Percentiles rank a stretch among this genome's conserved stretches.
Conservation (phyloP, 176 grass and related monocot genomes). For the Miscanthus lutarioriparius region DNA sequence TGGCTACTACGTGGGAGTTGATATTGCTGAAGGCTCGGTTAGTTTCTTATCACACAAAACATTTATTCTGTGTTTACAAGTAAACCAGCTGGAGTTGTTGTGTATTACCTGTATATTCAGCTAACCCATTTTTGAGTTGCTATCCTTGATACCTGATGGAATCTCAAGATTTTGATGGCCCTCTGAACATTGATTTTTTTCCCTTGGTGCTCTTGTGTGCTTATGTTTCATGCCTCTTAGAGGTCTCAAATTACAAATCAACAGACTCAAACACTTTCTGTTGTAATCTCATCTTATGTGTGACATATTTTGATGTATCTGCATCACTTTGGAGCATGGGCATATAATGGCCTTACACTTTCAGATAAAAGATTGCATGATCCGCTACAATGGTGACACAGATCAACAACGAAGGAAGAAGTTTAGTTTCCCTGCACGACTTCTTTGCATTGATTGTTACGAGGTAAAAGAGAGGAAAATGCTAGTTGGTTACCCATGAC, state of each 20-base stretch:
- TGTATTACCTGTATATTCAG: background rate
- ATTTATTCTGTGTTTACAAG: background rate
- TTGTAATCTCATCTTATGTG: background rate
- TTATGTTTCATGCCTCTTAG: background rate
- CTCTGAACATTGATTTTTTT: background rate
- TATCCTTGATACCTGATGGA: background rate
- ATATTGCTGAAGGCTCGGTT: constrained; percentile 85
- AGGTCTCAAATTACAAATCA: background rate
- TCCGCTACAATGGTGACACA: constrained; percentile 83
- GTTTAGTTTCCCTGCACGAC: constrained; percentile 89
- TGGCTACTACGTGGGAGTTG: constrained; percentile 86
- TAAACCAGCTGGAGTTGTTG: background rate
- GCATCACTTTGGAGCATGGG: background rate
- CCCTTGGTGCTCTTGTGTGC: background rate
- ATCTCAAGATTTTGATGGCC: constrained; percentile 4
- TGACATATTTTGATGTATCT: background rate
- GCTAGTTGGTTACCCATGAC: background rate
- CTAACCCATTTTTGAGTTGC: background rate
- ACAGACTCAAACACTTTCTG: background rate
- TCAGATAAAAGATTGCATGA: constrained; percentile 91
- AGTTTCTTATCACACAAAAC: constrained; percentile 22
- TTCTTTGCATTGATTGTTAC: constrained; percentile 93
- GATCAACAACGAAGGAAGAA: constrained; percentile 89
- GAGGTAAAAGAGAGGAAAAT: constrained; percentile 58
- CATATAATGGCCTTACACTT: too few species aligned